A percentile compares a stretch with the other conserved stretches of the same genome.
phyloP scores from a whole-genome alignment of 306 rosid genomes.

The Sophora flavescens region DNA sequence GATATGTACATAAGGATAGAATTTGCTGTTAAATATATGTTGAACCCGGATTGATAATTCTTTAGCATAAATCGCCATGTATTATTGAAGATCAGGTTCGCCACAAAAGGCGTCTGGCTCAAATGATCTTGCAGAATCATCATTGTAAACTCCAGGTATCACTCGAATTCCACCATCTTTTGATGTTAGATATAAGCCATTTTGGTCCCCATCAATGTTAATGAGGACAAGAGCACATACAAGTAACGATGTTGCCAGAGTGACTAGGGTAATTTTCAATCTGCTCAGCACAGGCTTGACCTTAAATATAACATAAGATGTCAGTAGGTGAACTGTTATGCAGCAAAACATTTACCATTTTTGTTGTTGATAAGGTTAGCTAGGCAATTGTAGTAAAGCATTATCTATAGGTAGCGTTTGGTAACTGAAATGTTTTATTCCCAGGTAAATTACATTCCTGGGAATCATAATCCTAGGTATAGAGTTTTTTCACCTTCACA shows the following conservation, averaged over 20 bases:
- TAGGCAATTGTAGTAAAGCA: not conserved
- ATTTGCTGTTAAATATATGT: conserved; percentile 17
- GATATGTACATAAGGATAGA: conserved; percentile 41
- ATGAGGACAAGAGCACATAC: conserved; percentile 60
- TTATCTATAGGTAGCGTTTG: too few relatives aligned
- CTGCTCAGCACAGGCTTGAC: conserved; percentile 90
- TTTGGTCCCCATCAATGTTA: conserved; percentile 67
- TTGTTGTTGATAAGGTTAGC: conserved; percentile 10
- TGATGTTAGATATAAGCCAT: conserved; percentile 40
- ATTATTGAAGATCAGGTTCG: conserved; percentile 63
- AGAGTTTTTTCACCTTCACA: too few relatives aligned
- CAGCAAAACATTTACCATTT: conserved; percentile 7
- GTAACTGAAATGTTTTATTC: too few relatives aligned
- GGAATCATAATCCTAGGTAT: too few relatives aligned
- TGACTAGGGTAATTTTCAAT: conserved; percentile 76
- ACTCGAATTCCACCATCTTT: conserved; percentile 61
- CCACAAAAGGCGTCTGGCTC: conserved; percentile 98
- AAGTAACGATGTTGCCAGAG: conserved; percentile 65
- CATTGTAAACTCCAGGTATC: conserved; percentile 84
- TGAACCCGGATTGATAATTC: not conserved
- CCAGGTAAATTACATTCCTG: too few relatives aligned
- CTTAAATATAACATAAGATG: conserved; percentile 52
- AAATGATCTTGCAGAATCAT: conserved; percentile 87
- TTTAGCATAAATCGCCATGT: conserved; percentile 20
- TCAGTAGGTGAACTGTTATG: conserved; percentile 16